Base-by-base conservation (phyloP, 129 eudicot genomes). In the Escallonia herrerae region DNA sequence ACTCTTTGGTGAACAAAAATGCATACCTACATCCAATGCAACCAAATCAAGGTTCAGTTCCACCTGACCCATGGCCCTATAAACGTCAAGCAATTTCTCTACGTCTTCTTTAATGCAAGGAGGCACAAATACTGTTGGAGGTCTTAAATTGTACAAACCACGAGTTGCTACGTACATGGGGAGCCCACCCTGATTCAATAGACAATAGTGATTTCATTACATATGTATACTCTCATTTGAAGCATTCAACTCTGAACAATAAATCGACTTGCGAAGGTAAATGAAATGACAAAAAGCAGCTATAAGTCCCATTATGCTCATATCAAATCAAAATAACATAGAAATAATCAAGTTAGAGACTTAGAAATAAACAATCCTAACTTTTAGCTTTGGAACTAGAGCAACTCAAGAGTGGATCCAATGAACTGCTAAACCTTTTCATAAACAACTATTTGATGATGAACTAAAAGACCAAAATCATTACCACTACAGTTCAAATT, bases 91-190 rank as follows among this genome's bases (percentile, higher is more conserved):
- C 64, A 93, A 67, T 72, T 78, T 83, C 76, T 93, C 96, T 13
- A 93, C 99, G 70, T 89, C 91, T 40, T 86, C 91, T 83, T 81
- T 93, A 58, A 93, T 83, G 77, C 84, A 75, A 13, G 96, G 91
- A 76, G 99, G 99, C 50, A 93, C 96, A 76, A 93, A 79, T 43
- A 93, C 90, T 3, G 96, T 93, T 46, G 96, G 96, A 68, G 96
- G 96, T 65, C 79, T 88, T 72, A 93, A 80, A 84, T 50, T 89
- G 85, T 89, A 93, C 51, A 93, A 77, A 57, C 84, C 95, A 63
- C 99, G 95, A 60, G 93, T 85, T 0, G 99, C 99, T 12, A 88
- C 48, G 68, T 93, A 93, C 96, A 93, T 93, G 2, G 99, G 99
- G 14, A 93, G 80, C 60, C 99, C 99, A 68, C 99, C 99, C 99